Evolutionary conservation across 1,139 yeast species (phyloP), one percentile per base, ranked within the genome.

Genomic region (Pichia sp.): DNA sequence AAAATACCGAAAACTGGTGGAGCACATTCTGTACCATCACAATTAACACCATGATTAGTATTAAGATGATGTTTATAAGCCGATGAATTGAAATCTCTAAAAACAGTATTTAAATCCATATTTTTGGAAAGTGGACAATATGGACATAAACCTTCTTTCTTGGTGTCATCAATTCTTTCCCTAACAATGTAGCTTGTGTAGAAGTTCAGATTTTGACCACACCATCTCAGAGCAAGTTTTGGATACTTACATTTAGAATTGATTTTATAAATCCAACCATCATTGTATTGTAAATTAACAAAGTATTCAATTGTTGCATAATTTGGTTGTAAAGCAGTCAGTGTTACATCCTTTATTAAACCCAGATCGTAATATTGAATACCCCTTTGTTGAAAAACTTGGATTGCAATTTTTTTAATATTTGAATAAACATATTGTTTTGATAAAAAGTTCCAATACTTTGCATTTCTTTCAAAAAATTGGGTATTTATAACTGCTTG

Each of bases 21-120:
- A 32, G 22, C 58, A 55, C 61, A 61, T 41, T 56, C 60, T 39
- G 46, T 39, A 4, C 67, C 67, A 22, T 56, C 53, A 8, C 63
- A 59, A 50, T 57, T 62, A 9, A 62, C 60, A 4, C 66, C 66
- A 44, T 63, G 67, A 20, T 54, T 55, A 38, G 59, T 59, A 4
- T 61, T 58, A 34, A 63, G 59, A 47, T 63, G 67, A 40, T 62
- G 67, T 32, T 60, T 49, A 39, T 62, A 63, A 16, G 36, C 36
- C 30, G 54, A 56, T 9, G 64, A 60, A 8, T 58, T 55, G 56
- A 41, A 63, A 63, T 18, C 36, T 18, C 36, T 16, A 18, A 32
- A 32, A 4, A 53, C 40, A 30, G 40, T 52, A 20, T 43, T 42
- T 11, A 49, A 40, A 18, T 47, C 51, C 25, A 32, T 16, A 12